Base-by-base conservation (phyloP, 225 moss, liverwort and hornwort genomes). In the Antitrichia curtipendula region DNA sequence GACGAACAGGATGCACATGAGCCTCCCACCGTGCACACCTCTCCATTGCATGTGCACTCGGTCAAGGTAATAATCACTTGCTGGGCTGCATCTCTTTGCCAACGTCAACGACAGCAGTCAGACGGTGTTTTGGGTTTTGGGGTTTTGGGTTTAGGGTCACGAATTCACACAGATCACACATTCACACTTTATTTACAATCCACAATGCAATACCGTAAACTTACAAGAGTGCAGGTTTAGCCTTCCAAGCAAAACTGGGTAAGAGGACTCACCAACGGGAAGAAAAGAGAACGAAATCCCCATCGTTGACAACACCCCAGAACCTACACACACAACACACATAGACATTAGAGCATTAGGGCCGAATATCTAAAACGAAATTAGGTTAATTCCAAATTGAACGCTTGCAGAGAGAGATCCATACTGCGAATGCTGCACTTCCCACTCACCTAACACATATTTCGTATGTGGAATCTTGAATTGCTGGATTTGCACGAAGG, bases 241-340 rank as follows among this genome's bases (percentile, higher is more conserved):
- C 13, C 82, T n/a, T 82, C 50, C 27, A 53, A 66, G 82, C 16
- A 64, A 43, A 87, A 47, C 10, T 72, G 36, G 34, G 17, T 23
- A 53, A 24, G 43, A 84, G 36, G 64, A 90, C 94, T 89, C 86
- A 96, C 95, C 90, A 47, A 95, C 88, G 16, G 95, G 96, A 49
- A 96, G 90, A 85, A 92, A 95, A 76, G 93, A 89, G 85, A 95
- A 92, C 16, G 92, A 93, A 53, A 92, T 89, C 62, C 95, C 95
- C 94, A 93, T 94, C 78, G 95, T 93, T 8, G 93, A 96, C 23
- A 95, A 88, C 94, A 96, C 52, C 16, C 95, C 95, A 15, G 94
- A 95, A 60, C 96, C 94, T 95, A 84, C 82, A 87, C 49, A 13
- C 50, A 68, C 21, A 75, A 41, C 40, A 66, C 28, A 56, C 29